phyloP scores from a whole-genome alignment of 371 early-diverging fungal genomes.

The Basidiobolus meristosporus region DNA sequence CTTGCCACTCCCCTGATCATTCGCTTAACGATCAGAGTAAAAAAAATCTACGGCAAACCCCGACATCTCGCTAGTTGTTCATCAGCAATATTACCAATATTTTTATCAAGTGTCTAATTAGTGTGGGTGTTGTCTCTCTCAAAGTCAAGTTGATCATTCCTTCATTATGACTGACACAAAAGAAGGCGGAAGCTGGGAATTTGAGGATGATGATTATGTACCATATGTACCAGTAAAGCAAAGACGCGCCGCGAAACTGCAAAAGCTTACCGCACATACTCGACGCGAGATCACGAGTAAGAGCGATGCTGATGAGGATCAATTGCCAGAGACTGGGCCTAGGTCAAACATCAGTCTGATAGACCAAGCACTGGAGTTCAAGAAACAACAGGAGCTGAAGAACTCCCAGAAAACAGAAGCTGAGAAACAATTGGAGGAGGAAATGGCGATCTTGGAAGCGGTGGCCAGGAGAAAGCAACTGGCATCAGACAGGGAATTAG shows the following conservation, averaged over 20 bases:
- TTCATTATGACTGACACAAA: too few species aligned
- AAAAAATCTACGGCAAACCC: too few species aligned
- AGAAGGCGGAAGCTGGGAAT: not conserved
- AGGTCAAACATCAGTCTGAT: slow-evolving; percentile 49
- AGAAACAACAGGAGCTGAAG: slow-evolving; percentile 26
- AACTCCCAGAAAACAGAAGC: slow-evolving; percentile 48
- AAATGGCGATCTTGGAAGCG: slow-evolving; percentile 61
- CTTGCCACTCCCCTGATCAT: too few species aligned
- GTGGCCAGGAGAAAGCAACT: slow-evolving; percentile 60
- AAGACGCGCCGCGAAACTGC: slow-evolving; percentile 32
- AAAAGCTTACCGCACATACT: slow-evolving; percentile 19
- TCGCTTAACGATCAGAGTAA: too few species aligned
- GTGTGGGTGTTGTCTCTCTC: too few species aligned
- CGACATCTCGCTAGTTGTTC: too few species aligned
- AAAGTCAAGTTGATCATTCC: too few species aligned
- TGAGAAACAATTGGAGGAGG: slow-evolving; percentile 68
- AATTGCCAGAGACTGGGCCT: slow-evolving; percentile 19
- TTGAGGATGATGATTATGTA: slow-evolving; percentile 31
- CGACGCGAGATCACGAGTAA: not conserved
- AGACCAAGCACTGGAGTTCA: slow-evolving; percentile 65
- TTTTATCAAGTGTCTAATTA: too few species aligned
- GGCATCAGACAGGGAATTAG: slow-evolving; percentile 71
- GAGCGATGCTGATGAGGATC: slow-evolving; percentile 4
- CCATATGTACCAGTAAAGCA: slow-evolving; percentile 69
- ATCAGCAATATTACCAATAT: too few species aligned